Percentiles rank a stretch among this genome's conserved stretches.
These are phyloP conservation scores for Neurospora discreta DNA, from an alignment of 495 filamentous ascomycete genomes.

Conservation along the genomic window DNA sequence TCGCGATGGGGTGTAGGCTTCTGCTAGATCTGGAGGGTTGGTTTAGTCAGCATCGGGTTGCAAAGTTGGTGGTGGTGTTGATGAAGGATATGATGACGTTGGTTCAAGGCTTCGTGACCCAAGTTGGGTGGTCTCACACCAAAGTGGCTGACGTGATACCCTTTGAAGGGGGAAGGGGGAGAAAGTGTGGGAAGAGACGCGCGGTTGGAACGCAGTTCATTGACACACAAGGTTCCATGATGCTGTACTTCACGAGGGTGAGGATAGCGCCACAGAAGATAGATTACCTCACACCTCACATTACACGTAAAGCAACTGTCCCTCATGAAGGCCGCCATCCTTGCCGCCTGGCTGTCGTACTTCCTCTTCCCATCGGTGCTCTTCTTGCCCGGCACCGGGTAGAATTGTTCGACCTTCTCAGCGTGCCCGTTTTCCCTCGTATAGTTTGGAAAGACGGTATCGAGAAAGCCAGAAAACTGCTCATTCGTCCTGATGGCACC, in stretches of 20 bases:
- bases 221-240: not conserved
- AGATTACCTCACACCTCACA: conserved; percentile 18
- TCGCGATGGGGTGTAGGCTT: not conserved
- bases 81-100: not conserved
- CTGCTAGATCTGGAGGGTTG: not conserved
- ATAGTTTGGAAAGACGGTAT: conserved; percentile 30
- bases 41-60: conserved; percentile 3
- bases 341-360: conserved; percentile 22
- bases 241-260: not conserved
- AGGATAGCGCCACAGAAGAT: not conserved
- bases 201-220: not conserved
- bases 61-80: conserved; percentile 12
- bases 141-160: not conserved
- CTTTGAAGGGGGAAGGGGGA: no score
- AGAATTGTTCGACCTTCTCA: conserved; percentile 22
- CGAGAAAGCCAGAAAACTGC: conserved; percentile 40
- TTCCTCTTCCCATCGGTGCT: not conserved
- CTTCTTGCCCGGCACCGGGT: conserved; percentile 15
- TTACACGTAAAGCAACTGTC: conserved; percentile 31
- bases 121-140: not conserved
- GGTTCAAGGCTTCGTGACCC: not conserved
- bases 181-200: not conserved
- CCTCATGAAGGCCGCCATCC: conserved; percentile 21
- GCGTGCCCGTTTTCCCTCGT: conserved; percentile 21
- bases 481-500: conserved; percentile 39